These are phyloP conservation scores for Eremochloa ophiuroides DNA, from an alignment of 176 grass and related monocot genomes.

Conservation along the genomic window DNA sequence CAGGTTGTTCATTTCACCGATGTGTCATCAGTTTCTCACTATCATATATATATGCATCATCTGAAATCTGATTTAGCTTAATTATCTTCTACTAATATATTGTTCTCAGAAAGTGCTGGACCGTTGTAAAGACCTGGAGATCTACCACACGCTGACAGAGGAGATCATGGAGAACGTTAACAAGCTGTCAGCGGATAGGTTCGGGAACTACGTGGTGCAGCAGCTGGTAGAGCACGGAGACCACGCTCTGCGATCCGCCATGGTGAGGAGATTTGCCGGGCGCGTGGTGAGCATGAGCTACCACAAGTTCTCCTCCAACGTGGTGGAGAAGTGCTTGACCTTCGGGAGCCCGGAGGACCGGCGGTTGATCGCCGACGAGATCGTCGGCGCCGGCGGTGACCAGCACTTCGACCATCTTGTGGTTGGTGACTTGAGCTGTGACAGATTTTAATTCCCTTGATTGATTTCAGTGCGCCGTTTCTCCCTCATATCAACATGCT, in stretches of 20 bases:
- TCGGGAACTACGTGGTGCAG: slow-evolving; percentile 62
- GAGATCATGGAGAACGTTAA: slow-evolving; percentile 32
- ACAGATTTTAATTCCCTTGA: not conserved
- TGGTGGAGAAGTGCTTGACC: slow-evolving; percentile 48
- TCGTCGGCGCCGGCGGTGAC: slow-evolving; percentile 11
- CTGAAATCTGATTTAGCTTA: not conserved
- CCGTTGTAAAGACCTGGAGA: slow-evolving; percentile 19
- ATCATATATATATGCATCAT: too few relatives aligned
- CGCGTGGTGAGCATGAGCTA: slow-evolving; percentile 41
- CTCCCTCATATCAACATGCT: not conserved
- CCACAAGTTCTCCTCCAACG: slow-evolving; percentile 48
- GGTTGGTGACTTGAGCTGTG: not conserved
- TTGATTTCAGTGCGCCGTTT: not conserved
- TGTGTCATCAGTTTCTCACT: not conserved
- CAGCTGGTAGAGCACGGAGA: slow-evolving; percentile 49
- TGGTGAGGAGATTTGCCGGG: slow-evolving; percentile 32
- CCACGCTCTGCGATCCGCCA: not conserved
- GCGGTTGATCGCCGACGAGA: slow-evolving; percentile 34
- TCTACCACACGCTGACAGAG: not conserved
- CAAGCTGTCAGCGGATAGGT: slow-evolving; percentile 29
- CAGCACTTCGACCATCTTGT: slow-evolving; percentile 18
- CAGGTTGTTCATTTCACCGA: slow-evolving; percentile 50
- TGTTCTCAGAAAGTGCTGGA: slow-evolving; percentile 45
- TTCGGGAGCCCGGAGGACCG: slow-evolving; percentile 30
- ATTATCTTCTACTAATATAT: not conserved